Evolutionary conservation across 2,329 filamentous ascomycete species (phyloP).

Genomic region (Lecanicillium sp.): DNA sequence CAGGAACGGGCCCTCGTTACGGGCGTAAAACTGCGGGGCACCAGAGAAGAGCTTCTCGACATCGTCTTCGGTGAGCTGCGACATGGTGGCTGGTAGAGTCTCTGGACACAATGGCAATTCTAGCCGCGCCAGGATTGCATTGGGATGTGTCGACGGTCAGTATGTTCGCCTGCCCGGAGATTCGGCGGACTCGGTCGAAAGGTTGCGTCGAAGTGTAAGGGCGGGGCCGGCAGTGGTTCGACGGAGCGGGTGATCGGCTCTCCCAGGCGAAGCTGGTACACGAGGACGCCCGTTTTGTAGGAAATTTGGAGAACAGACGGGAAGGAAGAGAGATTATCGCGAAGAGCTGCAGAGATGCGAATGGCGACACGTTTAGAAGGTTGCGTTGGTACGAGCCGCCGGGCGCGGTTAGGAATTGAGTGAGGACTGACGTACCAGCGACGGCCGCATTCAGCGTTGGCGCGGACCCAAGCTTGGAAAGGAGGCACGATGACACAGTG

Average conservation of each 20-base stretch:
- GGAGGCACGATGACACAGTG: conserved; percentile 2
- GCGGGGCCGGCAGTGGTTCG: too few species aligned
- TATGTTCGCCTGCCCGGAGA: not conserved
- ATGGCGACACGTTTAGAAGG: too few species aligned
- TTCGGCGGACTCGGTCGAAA: too few species aligned
- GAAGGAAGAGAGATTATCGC: too few species aligned
- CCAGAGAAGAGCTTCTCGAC: conserved; percentile 66
- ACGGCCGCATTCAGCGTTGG: not conserved
- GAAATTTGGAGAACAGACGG: too few species aligned
- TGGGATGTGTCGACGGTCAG: not conserved
- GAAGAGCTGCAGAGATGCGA: too few species aligned
- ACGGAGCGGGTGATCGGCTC: too few species aligned
- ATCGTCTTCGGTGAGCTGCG: conserved; percentile 49
- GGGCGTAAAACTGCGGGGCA: conserved; percentile 64
- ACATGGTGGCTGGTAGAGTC: conserved; percentile 31
- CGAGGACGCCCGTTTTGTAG: too few species aligned
- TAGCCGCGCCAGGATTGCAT: conserved; percentile 1
- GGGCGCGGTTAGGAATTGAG: too few species aligned
- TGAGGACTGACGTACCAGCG: not conserved
- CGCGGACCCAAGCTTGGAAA: conserved; percentile 4
- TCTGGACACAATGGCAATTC: not conserved
- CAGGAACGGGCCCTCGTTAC: conserved; percentile 50
- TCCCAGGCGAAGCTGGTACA: too few species aligned
- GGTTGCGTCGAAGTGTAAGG: too few species aligned
- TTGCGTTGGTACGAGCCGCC: too few species aligned